A percentile compares a stretch with the other conserved stretches of the same genome.
Evolutionary conservation across 495 filamentous ascomycete genomes (phyloP).

Genomic region (Corynascus novoguineensis): DNA sequence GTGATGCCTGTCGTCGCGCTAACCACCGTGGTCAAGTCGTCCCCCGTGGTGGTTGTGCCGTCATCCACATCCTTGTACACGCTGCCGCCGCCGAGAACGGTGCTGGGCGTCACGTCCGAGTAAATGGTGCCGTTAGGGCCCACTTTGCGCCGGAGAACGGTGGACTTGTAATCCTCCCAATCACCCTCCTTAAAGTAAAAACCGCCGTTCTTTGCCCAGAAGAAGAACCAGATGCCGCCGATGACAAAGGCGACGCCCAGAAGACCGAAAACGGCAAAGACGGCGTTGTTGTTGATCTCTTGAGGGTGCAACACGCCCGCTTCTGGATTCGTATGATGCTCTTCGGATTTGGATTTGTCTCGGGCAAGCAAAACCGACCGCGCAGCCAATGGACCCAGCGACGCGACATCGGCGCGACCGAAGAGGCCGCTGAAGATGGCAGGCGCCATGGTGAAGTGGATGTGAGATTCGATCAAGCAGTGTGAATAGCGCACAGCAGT

Average conservation of each 20-base stretch:
- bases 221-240: constrained; percentile 90
- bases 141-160: constrained; percentile 77
- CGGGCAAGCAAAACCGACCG: constrained; percentile 36
- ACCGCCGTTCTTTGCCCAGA: constrained; percentile 94
- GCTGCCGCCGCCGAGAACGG: constrained; percentile 72
- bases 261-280: constrained; percentile 80
- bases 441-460: constrained; percentile 27
- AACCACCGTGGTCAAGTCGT: constrained; percentile 33
- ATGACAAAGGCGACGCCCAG: constrained; percentile 74
- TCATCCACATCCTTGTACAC: constrained; percentile 63
- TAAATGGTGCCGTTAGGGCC: constrained; percentile 81
- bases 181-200: constrained; percentile 78
- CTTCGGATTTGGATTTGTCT: constrained; percentile 14
- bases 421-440: constrained; percentile 22
- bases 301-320: constrained; percentile 55
- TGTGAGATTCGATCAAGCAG: neutral
- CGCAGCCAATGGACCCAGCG: constrained; percentile 40
- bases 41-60: constrained; percentile 42
- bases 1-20: constrained; percentile 41
- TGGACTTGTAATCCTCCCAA: constrained; percentile 98
- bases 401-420: constrained; percentile 19
- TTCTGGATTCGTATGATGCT: constrained; percentile 30
- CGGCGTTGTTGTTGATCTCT: constrained; percentile 75
- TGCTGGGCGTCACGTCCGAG: constrained; percentile 72
- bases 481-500: constrained; percentile 4